Base-by-base conservation (phyloP, 176 grass and related monocot genomes). In the Rhynchospora tenuis region DNA sequence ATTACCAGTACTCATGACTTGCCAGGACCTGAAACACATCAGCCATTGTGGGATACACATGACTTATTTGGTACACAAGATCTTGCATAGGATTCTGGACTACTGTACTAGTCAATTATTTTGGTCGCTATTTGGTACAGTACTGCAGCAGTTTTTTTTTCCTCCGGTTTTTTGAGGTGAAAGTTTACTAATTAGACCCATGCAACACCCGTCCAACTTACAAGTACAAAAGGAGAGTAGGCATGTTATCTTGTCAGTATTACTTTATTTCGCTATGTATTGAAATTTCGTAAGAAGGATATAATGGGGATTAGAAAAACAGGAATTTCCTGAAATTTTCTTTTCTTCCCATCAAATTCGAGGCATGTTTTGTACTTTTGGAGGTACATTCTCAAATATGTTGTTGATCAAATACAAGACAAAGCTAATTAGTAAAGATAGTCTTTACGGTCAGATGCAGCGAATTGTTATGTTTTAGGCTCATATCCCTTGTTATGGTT, bases 21-120 rank as follows among this genome's bases (percentile, higher is more conserved):
- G 27, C 38, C 73, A 19, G 84, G 65, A 81, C 42, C 45, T 66
- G 79, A 47, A 47, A 82, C 46, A 27, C 79, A 82, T 11, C 81
- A 79, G 29, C 79, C 83, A 19, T 48, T 88, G 59, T 88, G 63
- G 81, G 86, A 88, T 27, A 84, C 80, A 4, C 86, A 84, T 60
- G 81, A 79, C 50, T 88, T 84, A 26, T 88, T 84, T 20, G 81
- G 78, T 64, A 29, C 42, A 51, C 59, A 82, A 75, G 72, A 75
- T 52, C 72, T 75, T 22, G 22, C 47, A 29, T 75, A 75, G 23
- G 72, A 17, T 75, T 75, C 48, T 50, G 9, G 44, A 54, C 48
- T 54, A 17, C 10, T 54, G 47, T 54, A 75, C 20, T n/a, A 22
- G 46, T 73, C 11, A 15, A 54, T 75, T 51, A 15, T 75, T 75